Evolutionary conservation across 2,329 filamentous ascomycete genomes (phyloP).

Genomic region (Alternaria infectoria): DNA sequence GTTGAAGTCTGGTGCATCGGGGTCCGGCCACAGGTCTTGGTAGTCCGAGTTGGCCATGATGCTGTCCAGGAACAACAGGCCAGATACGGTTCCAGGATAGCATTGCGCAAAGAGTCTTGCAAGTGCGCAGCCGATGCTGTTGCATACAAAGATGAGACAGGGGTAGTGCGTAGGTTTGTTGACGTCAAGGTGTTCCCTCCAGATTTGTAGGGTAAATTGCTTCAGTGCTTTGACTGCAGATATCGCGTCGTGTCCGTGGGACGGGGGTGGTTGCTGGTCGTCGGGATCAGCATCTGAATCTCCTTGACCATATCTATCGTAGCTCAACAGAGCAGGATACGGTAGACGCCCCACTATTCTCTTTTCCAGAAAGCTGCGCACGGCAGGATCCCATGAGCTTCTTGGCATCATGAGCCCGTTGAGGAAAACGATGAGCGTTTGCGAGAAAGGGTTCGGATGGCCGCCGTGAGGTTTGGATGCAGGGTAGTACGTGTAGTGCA

Average conservation of each 20-base stretch:
- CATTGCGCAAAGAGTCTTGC: slow-evolving; percentile 59
- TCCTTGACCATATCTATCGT: slow-evolving; percentile 66
- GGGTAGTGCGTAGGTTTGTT: slow-evolving; percentile 44
- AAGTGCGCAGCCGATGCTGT: slow-evolving; percentile 61
- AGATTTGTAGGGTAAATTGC: slow-evolving; percentile 52
- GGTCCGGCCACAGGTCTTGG: slow-evolving; percentile 62
- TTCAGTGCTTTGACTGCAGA: slow-evolving; percentile 55
- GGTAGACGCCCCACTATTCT: slow-evolving; percentile 27
- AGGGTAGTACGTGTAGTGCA: slow-evolving; percentile 46
- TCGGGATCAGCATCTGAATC: slow-evolving; percentile 56
- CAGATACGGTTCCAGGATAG: slow-evolving; percentile 55
- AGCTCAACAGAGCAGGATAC: slow-evolving; percentile 57
- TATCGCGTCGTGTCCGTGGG: slow-evolving; percentile 57
- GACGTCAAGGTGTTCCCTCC: slow-evolving; percentile 39
- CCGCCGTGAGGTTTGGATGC: slow-evolving; percentile 30
- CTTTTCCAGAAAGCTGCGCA: slow-evolving; percentile 39
- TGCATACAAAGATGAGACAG: slow-evolving; percentile 56
- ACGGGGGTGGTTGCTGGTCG: slow-evolving; percentile 39
- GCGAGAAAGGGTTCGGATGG: slow-evolving; percentile 41
- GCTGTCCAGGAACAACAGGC: slow-evolving; percentile 62
- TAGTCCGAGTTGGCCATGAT: slow-evolving; percentile 65
- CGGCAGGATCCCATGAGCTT: slow-evolving; percentile 47
- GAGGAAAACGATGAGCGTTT: slow-evolving; percentile 52
- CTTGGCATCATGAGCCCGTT: slow-evolving; percentile 54
- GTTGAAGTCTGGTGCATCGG: slow-evolving; percentile 57